Conservation (phyloP, 1,284 basidiomycete genomes). For the Vanrija sp. region DNA sequence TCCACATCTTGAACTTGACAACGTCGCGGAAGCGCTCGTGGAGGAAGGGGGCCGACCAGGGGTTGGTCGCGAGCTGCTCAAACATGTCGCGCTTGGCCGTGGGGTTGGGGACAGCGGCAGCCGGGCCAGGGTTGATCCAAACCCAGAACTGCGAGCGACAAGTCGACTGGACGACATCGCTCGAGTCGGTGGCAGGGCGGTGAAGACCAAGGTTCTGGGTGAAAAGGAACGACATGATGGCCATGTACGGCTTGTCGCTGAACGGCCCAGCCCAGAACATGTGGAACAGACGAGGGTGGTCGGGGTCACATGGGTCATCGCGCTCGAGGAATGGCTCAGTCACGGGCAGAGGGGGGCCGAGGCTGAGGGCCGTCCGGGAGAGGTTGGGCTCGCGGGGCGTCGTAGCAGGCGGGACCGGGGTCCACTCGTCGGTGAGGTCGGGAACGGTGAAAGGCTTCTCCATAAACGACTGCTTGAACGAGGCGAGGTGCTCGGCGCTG, state of each 20-base stretch:
- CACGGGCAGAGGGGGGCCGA: constrained; percentile 31
- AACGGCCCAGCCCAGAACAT: constrained; percentile 83
- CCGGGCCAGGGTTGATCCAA: constrained; percentile 77
- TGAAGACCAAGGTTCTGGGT: constrained; percentile 75
- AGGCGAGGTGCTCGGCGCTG: constrained; percentile 56
- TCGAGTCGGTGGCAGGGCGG: constrained; percentile 34
- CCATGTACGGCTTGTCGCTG: constrained; percentile 77
- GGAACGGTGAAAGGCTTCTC: constrained; percentile 8
- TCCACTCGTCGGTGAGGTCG: constrained; percentile 1
- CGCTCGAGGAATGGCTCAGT: constrained; percentile 37
- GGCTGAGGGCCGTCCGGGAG: constrained; percentile 34
- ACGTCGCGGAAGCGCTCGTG: constrained; percentile 73
- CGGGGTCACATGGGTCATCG: constrained; percentile 60
- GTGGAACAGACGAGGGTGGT: constrained; percentile 70
- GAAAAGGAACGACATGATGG: constrained; percentile 71
- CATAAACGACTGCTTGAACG: constrained; percentile 62
- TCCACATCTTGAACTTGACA: constrained; percentile 83
- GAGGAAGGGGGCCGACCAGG: constrained; percentile 79
- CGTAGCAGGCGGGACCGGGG: constrained; percentile 9
- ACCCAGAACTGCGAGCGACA: constrained; percentile 79
- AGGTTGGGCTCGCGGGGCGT: constrained; percentile 18
- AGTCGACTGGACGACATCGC: constrained; percentile 37
- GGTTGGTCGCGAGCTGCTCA: constrained; percentile 64
- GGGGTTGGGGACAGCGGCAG: constrained; percentile 64
- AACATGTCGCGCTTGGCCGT: constrained; percentile 65